Percentiles rank a stretch among this genome's conserved stretches.
These are phyloP conservation scores for Saturnispora sanitii DNA, from an alignment of 805 yeast genomes.

Conservation along the genomic window DNA sequence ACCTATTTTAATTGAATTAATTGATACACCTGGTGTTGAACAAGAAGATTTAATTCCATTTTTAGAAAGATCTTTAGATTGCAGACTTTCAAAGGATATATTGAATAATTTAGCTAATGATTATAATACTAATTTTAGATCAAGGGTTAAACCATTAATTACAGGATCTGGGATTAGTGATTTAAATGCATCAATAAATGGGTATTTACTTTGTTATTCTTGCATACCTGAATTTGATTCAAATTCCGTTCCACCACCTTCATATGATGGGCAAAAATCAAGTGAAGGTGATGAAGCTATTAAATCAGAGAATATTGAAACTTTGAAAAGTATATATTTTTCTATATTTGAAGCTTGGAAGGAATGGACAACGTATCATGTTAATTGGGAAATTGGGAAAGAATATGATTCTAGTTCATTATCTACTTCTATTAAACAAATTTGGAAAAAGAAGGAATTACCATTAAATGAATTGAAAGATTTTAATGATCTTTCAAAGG, in stretches of 20 bases:
- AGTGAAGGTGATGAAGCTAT: background rate
- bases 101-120: slow-evolving; percentile 37
- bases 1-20: slow-evolving; percentile 56
- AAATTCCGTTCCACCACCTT: slow-evolving; percentile 13
- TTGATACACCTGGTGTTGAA: slow-evolving; percentile 67
- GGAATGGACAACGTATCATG: slow-evolving; percentile 47
- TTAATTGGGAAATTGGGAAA: slow-evolving; percentile 50
- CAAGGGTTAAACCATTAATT: slow-evolving; percentile 49
- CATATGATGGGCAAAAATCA: slow-evolving; percentile 6
- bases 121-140: slow-evolving; percentile 17
- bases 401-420: slow-evolving; percentile 61
- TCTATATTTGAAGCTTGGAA: slow-evolving; percentile 67
- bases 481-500: background rate
- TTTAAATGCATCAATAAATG: slow-evolving; percentile 65
- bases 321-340: slow-evolving; percentile 39
- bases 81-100: slow-evolving; percentile 48
- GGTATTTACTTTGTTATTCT: slow-evolving; percentile 59
- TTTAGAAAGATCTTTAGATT: slow-evolving; percentile 58
- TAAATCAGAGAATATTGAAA: slow-evolving; percentile 19
- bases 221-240: slow-evolving; percentile 51
- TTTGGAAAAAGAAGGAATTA: slow-evolving; percentile 38
- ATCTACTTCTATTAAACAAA: slow-evolving; percentile 44
- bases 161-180: slow-evolving; percentile 77
- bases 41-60: slow-evolving; percentile 65
- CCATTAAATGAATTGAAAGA: slow-evolving; percentile 5